A percentile compares a stretch with the other conserved stretches of the same genome.
Conservation (phyloP, 2,329 filamentous ascomycete species). For the Fusarium camptoceras region DNA sequence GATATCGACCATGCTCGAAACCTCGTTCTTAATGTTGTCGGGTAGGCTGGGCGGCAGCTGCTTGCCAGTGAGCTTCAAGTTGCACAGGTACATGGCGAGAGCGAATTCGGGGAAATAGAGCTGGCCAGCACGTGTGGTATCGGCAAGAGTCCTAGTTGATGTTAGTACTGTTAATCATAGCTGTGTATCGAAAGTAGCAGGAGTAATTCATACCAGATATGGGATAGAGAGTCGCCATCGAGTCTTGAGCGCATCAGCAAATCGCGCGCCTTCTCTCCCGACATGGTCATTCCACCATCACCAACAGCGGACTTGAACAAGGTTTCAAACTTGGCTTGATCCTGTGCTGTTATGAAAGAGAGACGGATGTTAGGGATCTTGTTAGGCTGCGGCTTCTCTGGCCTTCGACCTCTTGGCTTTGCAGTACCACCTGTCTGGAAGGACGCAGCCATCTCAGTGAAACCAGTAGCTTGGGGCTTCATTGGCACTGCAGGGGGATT, state of each 20-base stretch:
- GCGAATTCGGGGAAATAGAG: constrained; percentile 98
- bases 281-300: constrained; percentile 84
- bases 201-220: constrained; percentile 79
- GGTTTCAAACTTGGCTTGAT: constrained; percentile 97
- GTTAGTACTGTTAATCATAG: constrained; percentile 22
- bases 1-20: constrained; percentile 99
- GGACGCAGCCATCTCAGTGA: constrained; percentile 74
- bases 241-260: constrained; percentile 89
- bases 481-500: constrained; percentile 69
- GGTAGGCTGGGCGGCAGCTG: constrained; percentile 79
- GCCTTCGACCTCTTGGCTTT: constrained; percentile 59
- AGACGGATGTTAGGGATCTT: constrained; percentile 95
- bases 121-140: constrained; percentile 96
- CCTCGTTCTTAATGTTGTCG: constrained; percentile 92
- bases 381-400: constrained; percentile 64
- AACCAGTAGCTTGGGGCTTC: constrained; percentile 74
- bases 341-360: constrained; percentile 94
- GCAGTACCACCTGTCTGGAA: constrained; percentile 66
- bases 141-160: constrained; percentile 79
- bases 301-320: constrained; percentile 96
- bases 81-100: constrained; percentile 98
- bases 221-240: constrained; percentile 85
- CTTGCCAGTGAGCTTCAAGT: constrained; percentile 90
- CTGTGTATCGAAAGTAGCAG: neutral
- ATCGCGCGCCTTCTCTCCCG: constrained; percentile 92